Evolutionary conservation across 257 asterid genomes (phyloP).

Genomic region (Solanum peruvianum): DNA sequence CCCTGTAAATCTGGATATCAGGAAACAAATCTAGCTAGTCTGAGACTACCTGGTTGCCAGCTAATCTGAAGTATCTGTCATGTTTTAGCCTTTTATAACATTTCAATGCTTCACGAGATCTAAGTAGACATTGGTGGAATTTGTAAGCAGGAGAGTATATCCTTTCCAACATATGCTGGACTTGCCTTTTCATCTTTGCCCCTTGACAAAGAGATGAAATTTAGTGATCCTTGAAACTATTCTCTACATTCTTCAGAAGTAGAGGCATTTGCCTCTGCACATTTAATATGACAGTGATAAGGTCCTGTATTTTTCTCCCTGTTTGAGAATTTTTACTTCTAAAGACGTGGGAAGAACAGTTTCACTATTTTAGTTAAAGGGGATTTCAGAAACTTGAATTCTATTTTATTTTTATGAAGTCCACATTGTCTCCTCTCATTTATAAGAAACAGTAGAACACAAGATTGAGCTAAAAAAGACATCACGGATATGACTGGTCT

Average conservation of each 20-base stretch:
- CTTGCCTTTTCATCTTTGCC: background rate
- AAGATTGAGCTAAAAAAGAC: background rate
- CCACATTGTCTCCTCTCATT: background rate
- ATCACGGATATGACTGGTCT: background rate
- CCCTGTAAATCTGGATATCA: background rate
- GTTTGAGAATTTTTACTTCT: background rate
- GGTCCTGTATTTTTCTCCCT: background rate
- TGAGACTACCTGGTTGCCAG: background rate
- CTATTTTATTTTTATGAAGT: background rate
- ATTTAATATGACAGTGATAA: background rate
- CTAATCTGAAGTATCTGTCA: background rate
- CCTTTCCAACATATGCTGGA: background rate
- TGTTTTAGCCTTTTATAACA: background rate
- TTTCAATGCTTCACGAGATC: background rate
- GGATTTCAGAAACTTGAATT: background rate
- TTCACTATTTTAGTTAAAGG: background rate
- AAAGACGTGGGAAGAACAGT: background rate
- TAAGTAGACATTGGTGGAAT: background rate
- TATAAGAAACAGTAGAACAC: background rate
- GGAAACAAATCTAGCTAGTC: background rate
- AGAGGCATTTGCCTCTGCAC: background rate
- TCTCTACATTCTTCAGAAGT: background rate
- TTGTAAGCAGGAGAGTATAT: background rate
- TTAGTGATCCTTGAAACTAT: background rate
- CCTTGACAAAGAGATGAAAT: background rate